phyloP scores from a whole-genome alignment of 2,329 filamentous ascomycete genomes.

The Dactylellina leptospora region DNA sequence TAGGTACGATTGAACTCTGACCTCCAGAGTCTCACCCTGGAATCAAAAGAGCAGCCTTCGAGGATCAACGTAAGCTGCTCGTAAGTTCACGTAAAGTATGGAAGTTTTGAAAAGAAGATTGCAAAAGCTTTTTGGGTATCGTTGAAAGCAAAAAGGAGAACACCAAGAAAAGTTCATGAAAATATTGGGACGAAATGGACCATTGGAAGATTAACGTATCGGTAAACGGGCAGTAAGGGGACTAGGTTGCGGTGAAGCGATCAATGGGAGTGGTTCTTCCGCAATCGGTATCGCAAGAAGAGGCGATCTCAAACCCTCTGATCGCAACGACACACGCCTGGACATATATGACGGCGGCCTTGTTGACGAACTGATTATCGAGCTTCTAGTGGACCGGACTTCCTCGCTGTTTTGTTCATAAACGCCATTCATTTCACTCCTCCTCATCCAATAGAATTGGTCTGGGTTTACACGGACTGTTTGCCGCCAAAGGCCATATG shows the following conservation, averaged over 20 bases:
- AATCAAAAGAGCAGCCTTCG: no score
- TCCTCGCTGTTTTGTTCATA: slow-evolving; percentile 17
- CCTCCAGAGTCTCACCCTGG: no score
- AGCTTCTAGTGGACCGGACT: slow-evolving; percentile 17
- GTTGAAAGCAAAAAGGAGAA: slow-evolving; percentile 3
- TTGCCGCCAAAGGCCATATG: slow-evolving; percentile 32
- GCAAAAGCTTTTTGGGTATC: slow-evolving; percentile 39
- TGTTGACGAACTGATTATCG: slow-evolving; percentile 43
- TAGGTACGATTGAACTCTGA: no score
- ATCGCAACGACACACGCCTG: slow-evolving; percentile 35
- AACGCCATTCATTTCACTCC: slow-evolving; percentile 37
- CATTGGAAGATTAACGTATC: slow-evolving; percentile 9
- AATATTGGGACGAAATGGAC: background rate
- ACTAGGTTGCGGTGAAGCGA: background rate
- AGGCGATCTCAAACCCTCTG: background rate
- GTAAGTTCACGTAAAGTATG: no score
- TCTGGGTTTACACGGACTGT: slow-evolving; percentile 57
- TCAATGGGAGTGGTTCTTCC: slow-evolving; percentile 3
- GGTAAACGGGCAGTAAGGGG: slow-evolving; percentile 33
- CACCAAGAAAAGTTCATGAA: background rate
- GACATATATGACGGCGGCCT: slow-evolving; percentile 56
- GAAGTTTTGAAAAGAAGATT: background rate
- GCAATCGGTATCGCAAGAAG: slow-evolving; percentile 1
- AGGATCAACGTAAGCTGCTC: no score
- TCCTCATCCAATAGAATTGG: slow-evolving; percentile 56